Base-by-base conservation (phyloP, 495 filamentous ascomycete genomes). In the Neurospora sp. region DNA sequence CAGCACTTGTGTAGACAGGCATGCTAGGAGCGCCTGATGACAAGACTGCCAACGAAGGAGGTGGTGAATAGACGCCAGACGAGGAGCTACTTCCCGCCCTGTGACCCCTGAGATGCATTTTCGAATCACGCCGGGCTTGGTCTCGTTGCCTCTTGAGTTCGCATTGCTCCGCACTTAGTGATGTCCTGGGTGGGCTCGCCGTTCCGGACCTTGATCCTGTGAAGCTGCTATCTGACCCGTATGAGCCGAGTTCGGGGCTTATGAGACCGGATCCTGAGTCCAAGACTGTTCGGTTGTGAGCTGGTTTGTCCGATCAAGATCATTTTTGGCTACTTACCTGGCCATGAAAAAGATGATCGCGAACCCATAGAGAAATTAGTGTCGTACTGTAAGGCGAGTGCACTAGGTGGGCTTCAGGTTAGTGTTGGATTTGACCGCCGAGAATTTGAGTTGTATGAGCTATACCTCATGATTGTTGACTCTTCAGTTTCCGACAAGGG, bases 131-230 rank as follows among this genome's bases (percentile, higher is more conserved):
- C 35, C 85, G 79, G 40, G 79, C 83, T 69, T 84, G 84, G 71
- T 86, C 84, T 53, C 81, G 79, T 71, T 87, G 85, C 59, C 83
- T 81, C 76, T 85, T 87, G 5, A 86, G 75, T 70, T 85, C 84
- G 66, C 85, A 80, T 74, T 86, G 84, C 74, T 86, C 84, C 5
- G 84, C 78, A 8, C 83, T 85, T 59, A 87, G 78, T 12, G 78
- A 78, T 70, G 75, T 79, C 70, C 83, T 79, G 3, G 85, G 83
- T 5, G 84, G 84, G 80, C 85, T 86, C 37, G 81, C 81, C 39
- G 83, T 86, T 59, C 82, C 79, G 9, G 84, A 86, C 73, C 83
- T 77, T 14, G 85, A 83, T 37, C 74, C 79, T 6, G 81, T 85
- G 39, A 84, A 72, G 75, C 83, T 84, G 71, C 80, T 77, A 66